These are phyloP conservation scores for Yarrowia keelungensis DNA, from an alignment of 805 yeast genomes.

Conservation along the genomic window DNA sequence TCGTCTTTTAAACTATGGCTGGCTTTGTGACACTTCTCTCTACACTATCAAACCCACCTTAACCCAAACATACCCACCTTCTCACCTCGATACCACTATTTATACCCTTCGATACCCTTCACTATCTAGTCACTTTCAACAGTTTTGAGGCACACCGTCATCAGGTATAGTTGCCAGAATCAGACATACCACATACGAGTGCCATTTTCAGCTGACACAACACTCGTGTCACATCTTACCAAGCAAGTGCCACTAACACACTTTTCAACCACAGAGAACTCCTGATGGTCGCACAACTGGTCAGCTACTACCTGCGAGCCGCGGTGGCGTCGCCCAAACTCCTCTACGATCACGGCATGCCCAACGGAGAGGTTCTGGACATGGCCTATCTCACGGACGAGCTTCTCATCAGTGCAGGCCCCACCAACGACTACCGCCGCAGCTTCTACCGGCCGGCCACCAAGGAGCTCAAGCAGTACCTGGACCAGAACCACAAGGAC, in stretches of 20 bases:
- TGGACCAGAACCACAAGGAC: slow-evolving; percentile 56
- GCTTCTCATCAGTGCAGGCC: slow-evolving; percentile 78
- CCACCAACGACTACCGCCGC: slow-evolving; percentile 58
- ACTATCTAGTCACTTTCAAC: not conserved
- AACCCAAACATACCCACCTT: slow-evolving; percentile 15
- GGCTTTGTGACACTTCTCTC: not conserved
- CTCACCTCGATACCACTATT: slow-evolving; percentile 12
- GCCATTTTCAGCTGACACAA: not conserved
- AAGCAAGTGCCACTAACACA: not conserved
- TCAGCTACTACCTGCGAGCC: slow-evolving; percentile 34
- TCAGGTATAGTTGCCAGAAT: slow-evolving; percentile 7
- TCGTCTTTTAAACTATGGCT: no score
- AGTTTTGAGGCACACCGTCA: not conserved
- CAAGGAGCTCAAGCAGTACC: slow-evolving; percentile 57
- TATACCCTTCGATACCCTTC: slow-evolving; percentile 19
- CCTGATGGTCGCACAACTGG: slow-evolving; percentile 31
- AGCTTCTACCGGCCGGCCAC: slow-evolving; percentile 61
- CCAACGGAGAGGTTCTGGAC: slow-evolving; percentile 55
- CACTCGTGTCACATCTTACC: no score
- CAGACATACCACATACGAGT: not conserved
- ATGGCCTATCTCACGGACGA: slow-evolving; percentile 69
- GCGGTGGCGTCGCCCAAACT: slow-evolving; percentile 35
- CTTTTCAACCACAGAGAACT: slow-evolving; percentile 34
- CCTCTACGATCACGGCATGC: slow-evolving; percentile 44
- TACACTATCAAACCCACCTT: not conserved